Evolutionary conservation across 2,329 filamentous ascomycete species (phyloP).

Genomic region (Scleromitrula shiraiana): DNA sequence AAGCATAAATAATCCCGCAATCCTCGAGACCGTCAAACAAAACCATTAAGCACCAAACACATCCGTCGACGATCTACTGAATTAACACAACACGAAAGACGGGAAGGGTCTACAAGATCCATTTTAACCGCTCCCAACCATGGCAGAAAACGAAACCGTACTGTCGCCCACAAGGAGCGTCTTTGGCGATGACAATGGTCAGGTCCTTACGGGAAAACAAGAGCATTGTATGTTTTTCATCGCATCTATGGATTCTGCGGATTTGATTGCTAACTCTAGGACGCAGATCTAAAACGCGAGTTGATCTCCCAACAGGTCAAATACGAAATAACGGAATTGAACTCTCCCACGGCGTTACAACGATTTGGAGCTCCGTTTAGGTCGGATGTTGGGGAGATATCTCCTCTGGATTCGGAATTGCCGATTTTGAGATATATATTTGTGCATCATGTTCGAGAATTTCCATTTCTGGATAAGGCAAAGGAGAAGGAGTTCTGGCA

Average conservation of each 20-base stretch:
- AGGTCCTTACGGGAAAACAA: conserved; percentile 78
- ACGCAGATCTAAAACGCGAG: conserved; percentile 87
- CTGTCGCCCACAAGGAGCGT: conserved; percentile 4
- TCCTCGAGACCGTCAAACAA: neutral
- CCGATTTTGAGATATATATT: conserved; percentile 95
- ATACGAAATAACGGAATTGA: conserved; percentile 85
- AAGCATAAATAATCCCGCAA: neutral
- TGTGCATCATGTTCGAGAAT: conserved; percentile 94
- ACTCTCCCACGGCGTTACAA: conserved; percentile 87
- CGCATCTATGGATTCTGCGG: conserved; percentile 2
- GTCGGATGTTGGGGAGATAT: conserved; percentile 85
- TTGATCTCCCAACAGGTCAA: conserved; percentile 84
- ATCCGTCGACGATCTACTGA: neutral
- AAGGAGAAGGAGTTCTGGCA: conserved; percentile 99
- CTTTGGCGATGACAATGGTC: conserved; percentile 11
- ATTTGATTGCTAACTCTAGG: neutral
- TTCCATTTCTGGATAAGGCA: conserved; percentile 94
- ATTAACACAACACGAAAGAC: neutral
- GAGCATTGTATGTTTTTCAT: conserved; percentile 70
- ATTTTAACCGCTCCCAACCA: neutral
- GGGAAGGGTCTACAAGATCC: neutral
- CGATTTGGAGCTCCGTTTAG: conserved; percentile 93
- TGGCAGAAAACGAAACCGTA: conserved; percentile 17
- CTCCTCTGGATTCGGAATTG: conserved; percentile 86
- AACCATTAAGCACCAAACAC: neutral